These are phyloP conservation scores for Kockiozyma suomiensis DNA, from an alignment of 805 yeast species.

Conservation along the genomic window DNA sequence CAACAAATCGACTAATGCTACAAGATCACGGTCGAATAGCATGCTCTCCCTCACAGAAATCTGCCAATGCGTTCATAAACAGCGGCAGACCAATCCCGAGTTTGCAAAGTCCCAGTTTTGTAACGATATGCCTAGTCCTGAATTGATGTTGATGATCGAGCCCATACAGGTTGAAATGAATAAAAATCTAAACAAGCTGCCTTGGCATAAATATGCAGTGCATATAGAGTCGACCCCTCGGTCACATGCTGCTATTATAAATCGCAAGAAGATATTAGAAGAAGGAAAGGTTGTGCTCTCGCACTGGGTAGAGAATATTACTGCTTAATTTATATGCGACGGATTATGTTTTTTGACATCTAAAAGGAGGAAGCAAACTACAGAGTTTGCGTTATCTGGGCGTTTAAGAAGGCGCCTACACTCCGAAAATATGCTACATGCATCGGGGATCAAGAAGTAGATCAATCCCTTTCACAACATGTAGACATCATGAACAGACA, in stretches of 20 bases:
- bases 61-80: neutral
- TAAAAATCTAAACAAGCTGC: conserved; percentile 53
- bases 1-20: neutral
- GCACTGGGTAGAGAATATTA: conserved; percentile 23
- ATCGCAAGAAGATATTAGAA: conserved; percentile 51
- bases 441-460: too few relatives aligned
- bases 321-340: too few relatives aligned
- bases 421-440: too few relatives aligned
- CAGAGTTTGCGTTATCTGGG: too few relatives aligned
- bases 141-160: neutral
- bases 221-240: conserved; percentile 67
- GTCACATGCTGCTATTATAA: conserved; percentile 85
- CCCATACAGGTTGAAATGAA: conserved; percentile 11
- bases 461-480: too few relatives aligned
- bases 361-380: neutral
- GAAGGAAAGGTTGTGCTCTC: conserved; percentile 18
- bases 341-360: too few relatives aligned
- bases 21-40: neutral
- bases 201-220: conserved; percentile 79
- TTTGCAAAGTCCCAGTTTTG: conserved; percentile 8
- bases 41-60: neutral
- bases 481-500: too few relatives aligned
- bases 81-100: conserved; percentile 5
- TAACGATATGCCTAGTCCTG: neutral
- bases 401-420: too few relatives aligned